Conservation (phyloP, 306 rosid genomes). For the Medicago ruthenica region DNA sequence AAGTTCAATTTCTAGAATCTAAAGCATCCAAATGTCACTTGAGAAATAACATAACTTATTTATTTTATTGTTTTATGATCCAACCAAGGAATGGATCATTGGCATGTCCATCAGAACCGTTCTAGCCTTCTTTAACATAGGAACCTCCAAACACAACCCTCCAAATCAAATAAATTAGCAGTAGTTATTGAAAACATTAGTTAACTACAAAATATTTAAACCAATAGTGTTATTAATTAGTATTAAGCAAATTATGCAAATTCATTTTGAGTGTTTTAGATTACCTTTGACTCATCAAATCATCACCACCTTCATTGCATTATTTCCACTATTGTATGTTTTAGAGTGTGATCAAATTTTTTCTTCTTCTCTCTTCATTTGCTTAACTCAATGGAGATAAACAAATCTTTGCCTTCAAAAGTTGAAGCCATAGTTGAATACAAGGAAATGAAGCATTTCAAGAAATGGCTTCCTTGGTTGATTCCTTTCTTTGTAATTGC, state of each 20-base stretch:
- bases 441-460: slow-evolving; percentile 65
- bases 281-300: slow-evolving; percentile 22
- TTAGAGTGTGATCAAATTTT: slow-evolving; percentile 28
- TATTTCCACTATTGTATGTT: slow-evolving; percentile 9
- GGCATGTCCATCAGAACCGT: slow-evolving; percentile 14
- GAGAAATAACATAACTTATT: slow-evolving; percentile 11
- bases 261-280: not conserved
- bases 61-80: slow-evolving; percentile 21
- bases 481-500: slow-evolving; percentile 71
- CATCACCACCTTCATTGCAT: slow-evolving; percentile 5
- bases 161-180: slow-evolving; percentile 33
- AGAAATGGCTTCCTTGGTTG: slow-evolving; percentile 86
- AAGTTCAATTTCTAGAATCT: slow-evolving; percentile 11
- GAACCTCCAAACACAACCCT: slow-evolving; percentile 38
- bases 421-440: slow-evolving; percentile 40
- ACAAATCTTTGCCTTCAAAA: slow-evolving; percentile 44
- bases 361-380: not conserved
- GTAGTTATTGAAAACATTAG: slow-evolving; percentile 17
- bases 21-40: slow-evolving; percentile 45
- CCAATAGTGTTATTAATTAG: slow-evolving; percentile 8
- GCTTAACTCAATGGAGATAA: slow-evolving; percentile 47
- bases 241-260: not conserved
- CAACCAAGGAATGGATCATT: slow-evolving; percentile 37
- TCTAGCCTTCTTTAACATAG: slow-evolving; percentile 12
- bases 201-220: slow-evolving; percentile 8